These are phyloP conservation scores for Tillandsia fasciculata DNA, from an alignment of 176 grass and related monocot genomes.

Conservation along the genomic window DNA sequence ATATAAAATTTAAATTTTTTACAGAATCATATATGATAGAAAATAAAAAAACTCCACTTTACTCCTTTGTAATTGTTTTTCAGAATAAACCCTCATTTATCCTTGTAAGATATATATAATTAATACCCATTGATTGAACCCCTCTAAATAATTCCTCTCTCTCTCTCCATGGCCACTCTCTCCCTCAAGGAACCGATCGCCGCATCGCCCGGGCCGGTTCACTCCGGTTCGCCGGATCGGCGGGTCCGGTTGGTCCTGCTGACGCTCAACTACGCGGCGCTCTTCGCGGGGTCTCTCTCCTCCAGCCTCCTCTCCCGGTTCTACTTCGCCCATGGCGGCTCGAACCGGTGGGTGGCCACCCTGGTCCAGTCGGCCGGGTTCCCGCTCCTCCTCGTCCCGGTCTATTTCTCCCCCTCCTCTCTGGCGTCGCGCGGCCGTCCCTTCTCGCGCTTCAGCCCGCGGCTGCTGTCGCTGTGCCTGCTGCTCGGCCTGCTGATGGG, in stretches of 20 bases:
- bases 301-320: slow-evolving; percentile 77
- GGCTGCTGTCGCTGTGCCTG: slow-evolving; percentile 36
- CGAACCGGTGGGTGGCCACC: slow-evolving; percentile 71
- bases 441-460: slow-evolving; percentile 37
- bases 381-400: slow-evolving; percentile 56
- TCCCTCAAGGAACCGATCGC: not conserved
- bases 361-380: slow-evolving; percentile 85
- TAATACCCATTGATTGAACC: not conserved
- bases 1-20: no score
- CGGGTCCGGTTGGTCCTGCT: slow-evolving; percentile 26
- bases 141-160: not conserved
- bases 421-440: not conserved
- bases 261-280: slow-evolving; percentile 43
- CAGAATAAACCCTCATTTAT: no score
- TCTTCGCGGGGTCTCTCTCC: slow-evolving; percentile 63
- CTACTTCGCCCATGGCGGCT: slow-evolving; percentile 79
- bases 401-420: slow-evolving; percentile 41
- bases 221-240: not conserved
- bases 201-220: not conserved
- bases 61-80: no score
- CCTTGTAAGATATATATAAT: not conserved
- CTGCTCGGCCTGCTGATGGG: slow-evolving; percentile 78
- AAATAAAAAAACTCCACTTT: no score
- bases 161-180: not conserved
- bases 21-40: no score